Evolutionary conservation across 2,329 filamentous ascomycete genomes (phyloP).

Genomic region (Sarocladium oryzae): DNA sequence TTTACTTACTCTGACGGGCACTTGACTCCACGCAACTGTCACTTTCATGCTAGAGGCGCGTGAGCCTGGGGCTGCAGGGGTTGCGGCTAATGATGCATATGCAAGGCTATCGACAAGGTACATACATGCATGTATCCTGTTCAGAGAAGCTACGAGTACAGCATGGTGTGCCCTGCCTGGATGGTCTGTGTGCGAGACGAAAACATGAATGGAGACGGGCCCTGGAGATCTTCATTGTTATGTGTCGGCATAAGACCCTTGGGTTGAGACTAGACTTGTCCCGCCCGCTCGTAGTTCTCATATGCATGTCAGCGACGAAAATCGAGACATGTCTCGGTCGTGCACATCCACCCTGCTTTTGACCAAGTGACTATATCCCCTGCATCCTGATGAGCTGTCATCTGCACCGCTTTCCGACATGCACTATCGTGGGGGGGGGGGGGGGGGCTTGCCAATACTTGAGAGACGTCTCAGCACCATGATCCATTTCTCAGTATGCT

Average conservation of each 20-base stretch:
- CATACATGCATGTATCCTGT: too few species aligned
- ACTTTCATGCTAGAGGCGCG: background rate
- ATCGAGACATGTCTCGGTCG: conserved; percentile 5
- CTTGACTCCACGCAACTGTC: background rate
- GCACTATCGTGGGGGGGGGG: too few species aligned
- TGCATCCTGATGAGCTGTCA: background rate
- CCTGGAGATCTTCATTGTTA: background rate
- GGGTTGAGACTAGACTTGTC: background rate
- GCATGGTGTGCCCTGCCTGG: background rate
- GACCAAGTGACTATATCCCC: too few species aligned
- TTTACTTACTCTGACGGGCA: too few species aligned
- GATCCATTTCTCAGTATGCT: background rate
- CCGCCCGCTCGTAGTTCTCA: background rate
- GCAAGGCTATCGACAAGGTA: too few species aligned
- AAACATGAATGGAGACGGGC: background rate
- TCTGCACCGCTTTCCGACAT: background rate
- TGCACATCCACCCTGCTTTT: too few species aligned
- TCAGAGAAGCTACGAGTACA: too few species aligned
- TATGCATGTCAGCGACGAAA: background rate
- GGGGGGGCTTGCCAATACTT: background rate
- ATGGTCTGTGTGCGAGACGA: background rate
- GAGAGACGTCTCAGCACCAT: background rate
- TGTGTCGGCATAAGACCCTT: background rate
- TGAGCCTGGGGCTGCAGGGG: background rate
- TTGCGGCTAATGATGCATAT: background rate